phyloP scores from a whole-genome alignment of 2,329 filamentous ascomycete genomes.

The Plenodomus biglobosus region DNA sequence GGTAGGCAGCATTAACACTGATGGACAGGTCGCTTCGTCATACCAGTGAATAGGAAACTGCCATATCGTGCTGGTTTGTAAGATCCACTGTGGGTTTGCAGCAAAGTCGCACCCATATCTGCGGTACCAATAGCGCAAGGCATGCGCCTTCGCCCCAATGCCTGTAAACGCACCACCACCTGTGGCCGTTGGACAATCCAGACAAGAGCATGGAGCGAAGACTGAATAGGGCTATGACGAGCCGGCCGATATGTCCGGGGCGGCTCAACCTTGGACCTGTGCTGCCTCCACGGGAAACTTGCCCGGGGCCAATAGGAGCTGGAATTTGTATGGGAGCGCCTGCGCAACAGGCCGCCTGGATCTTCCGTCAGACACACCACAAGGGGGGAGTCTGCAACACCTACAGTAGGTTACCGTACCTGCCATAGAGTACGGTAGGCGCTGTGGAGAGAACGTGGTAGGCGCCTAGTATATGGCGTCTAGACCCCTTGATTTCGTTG shows the following conservation, averaged over 20 bases:
- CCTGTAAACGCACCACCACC: too few relatives aligned
- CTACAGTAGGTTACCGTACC: too few relatives aligned
- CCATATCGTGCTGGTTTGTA: neutral
- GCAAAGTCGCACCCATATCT: neutral
- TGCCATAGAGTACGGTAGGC: too few relatives aligned
- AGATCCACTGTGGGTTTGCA: neutral
- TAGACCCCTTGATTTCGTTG: too few relatives aligned
- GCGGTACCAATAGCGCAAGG: neutral
- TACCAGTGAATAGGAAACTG: neutral
- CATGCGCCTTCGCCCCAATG: neutral
- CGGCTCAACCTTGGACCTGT: neutral
- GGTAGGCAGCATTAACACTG: neutral
- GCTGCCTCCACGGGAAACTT: neutral
- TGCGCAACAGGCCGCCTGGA: neutral
- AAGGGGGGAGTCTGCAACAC: too few relatives aligned
- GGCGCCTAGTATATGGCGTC: too few relatives aligned
- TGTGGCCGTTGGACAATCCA: neutral
- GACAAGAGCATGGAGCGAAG: neutral
- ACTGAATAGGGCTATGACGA: neutral
- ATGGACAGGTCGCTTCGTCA: neutral
- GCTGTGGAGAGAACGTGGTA: too few relatives aligned
- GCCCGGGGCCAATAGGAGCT: neutral
- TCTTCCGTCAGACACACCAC: too few relatives aligned
- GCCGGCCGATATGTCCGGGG: neutral
- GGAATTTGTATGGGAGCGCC: too few relatives aligned